Conservation (phyloP, 202 grass and related monocot genomes). For the Carex arenaria region DNA sequence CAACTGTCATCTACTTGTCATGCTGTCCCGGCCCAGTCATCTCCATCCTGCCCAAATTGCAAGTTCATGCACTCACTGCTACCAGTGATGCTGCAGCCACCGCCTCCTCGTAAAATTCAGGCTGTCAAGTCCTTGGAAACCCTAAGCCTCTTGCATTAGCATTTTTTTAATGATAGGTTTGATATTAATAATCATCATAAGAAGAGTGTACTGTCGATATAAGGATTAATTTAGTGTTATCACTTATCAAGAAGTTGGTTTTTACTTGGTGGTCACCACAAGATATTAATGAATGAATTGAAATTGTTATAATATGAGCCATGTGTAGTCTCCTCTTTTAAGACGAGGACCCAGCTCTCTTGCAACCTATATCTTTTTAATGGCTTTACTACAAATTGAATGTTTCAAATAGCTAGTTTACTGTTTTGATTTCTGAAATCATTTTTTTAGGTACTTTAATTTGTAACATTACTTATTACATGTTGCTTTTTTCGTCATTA, state of each 20-base stretch:
- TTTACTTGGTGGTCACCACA: neutral
- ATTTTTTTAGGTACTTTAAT: neutral
- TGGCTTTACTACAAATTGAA: neutral
- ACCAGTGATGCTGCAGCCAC: neutral
- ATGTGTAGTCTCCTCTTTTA: neutral
- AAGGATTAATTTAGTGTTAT: neutral
- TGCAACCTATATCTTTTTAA: neutral
- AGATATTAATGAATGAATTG: neutral
- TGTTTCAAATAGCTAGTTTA: neutral
- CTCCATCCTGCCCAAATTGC: slow-evolving; percentile 91
- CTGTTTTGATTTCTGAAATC: neutral
- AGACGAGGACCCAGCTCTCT: neutral
- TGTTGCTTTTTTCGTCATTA: neutral
- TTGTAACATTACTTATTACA: neutral
- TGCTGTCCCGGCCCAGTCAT: slow-evolving; percentile 75
- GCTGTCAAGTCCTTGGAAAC: slow-evolving; percentile 62
- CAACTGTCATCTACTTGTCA: slow-evolving; percentile 89
- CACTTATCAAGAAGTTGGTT: neutral
- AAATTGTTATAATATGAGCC: neutral
- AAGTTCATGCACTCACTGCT: slow-evolving; percentile 38
- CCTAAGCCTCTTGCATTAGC: slow-evolving; percentile 82
- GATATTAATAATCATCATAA: neutral
- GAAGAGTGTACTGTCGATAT: neutral
- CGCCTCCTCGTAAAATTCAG: slow-evolving; percentile 26
- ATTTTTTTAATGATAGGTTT: neutral